Evolutionary conservation across 2,329 filamentous ascomycete species (phyloP).

Genomic region (Aulographum hederae): DNA sequence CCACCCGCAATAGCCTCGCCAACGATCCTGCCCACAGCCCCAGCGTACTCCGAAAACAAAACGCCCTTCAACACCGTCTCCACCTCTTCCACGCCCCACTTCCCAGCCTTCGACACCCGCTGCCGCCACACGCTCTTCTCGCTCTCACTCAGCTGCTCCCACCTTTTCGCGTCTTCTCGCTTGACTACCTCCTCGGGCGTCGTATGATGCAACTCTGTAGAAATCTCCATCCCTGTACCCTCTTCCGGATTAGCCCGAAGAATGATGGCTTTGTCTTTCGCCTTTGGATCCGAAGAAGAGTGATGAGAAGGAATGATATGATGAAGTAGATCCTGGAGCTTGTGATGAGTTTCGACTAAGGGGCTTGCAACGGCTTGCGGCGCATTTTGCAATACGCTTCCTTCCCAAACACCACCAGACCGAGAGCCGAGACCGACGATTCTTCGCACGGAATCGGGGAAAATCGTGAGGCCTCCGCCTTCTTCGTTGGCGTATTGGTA

Average conservation of each 20-base stretch:
- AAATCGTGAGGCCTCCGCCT: not conserved
- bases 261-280: too few relatives aligned
- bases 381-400: too few relatives aligned
- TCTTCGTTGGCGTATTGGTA: not conserved
- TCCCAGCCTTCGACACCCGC: conserved; percentile 48
- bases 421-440: not conserved
- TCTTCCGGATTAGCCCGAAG: conserved; percentile 1
- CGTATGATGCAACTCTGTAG: conserved; percentile 17
- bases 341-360: not conserved
- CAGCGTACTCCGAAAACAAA: conserved; percentile 56
- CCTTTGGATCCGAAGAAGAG: not conserved
- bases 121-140: conserved; percentile 53
- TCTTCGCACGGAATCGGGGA: not conserved
- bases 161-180: conserved; percentile 36
- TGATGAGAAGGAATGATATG: not conserved
- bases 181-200: conserved; percentile 14
- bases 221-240: not conserved
- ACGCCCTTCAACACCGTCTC: conserved; percentile 61
- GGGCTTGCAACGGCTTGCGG: too few relatives aligned
- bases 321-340: not conserved
- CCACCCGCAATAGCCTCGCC: conserved; percentile 12
- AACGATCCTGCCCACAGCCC: conserved; percentile 32
- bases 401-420: not conserved
- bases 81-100: conserved; percentile 65
- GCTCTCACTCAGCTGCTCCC: conserved; percentile 49